These are phyloP conservation scores for Collybiopsis confluens DNA, from an alignment of 768 basidiomycete genomes.

Conservation along the genomic window DNA sequence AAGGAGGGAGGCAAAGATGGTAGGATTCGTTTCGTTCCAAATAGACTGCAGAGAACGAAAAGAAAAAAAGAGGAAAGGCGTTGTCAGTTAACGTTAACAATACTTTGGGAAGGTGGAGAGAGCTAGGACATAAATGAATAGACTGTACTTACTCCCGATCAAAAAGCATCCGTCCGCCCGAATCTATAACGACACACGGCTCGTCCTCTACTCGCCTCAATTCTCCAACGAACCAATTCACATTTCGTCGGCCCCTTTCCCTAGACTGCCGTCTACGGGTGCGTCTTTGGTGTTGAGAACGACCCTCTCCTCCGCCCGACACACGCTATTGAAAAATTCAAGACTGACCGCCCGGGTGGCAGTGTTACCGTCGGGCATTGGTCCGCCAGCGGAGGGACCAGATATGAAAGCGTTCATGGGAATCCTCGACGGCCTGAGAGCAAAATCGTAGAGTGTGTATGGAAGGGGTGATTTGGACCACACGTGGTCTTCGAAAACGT, in stretches of 20 bases:
- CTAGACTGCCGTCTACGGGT: conserved; percentile 25
- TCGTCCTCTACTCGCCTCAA: conserved; percentile 22
- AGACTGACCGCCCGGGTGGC: conserved; percentile 33
- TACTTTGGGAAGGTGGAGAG: too few relatives aligned
- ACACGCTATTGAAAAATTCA: conserved; percentile 35
- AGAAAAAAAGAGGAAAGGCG: too few relatives aligned
- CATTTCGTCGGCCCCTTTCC: conserved; percentile 30
- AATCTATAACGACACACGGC: conserved; percentile 5
- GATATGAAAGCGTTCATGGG: conserved; percentile 37
- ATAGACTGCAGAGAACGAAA: not conserved
- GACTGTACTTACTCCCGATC: not conserved
- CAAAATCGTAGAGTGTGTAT: conserved; percentile 38
- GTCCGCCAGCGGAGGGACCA: conserved; percentile 44
- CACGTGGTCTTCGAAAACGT: conserved; percentile 43
- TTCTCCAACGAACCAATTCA: conserved; percentile 41
- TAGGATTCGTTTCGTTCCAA: conserved; percentile 29
- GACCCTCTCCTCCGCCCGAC: conserved; percentile 28
- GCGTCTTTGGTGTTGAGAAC: conserved; percentile 30
- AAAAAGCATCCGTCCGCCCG: not conserved
- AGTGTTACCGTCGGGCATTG: conserved; percentile 32
- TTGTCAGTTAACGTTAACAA: too few relatives aligned
- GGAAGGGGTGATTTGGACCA: conserved; percentile 26
- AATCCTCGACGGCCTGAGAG: conserved; percentile 22
- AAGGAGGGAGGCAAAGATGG: conserved; percentile 30
- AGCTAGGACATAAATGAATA: too few relatives aligned